Percentiles rank a stretch among this genome's conserved stretches.
Conservation (phyloP, 345 rosid genomes). For the Linum tenue region DNA sequence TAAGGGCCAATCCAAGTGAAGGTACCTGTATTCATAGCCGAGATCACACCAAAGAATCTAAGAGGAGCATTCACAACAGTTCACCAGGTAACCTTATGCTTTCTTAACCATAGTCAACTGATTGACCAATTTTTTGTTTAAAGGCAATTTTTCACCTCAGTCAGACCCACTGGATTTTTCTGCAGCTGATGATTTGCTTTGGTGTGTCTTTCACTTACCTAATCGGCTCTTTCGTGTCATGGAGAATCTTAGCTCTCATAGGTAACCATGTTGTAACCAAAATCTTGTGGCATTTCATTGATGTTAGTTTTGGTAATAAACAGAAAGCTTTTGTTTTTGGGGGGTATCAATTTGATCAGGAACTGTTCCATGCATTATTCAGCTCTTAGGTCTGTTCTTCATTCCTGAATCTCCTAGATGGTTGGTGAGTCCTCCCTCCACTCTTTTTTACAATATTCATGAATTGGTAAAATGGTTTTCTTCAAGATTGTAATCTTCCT, state of each 20-base stretch:
- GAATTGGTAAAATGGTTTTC: neutral
- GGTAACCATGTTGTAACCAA: conserved; percentile 30
- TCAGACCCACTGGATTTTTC: neutral
- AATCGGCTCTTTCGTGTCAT: conserved; percentile 51
- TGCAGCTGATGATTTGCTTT: conserved; percentile 65
- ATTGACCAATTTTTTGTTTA: neutral
- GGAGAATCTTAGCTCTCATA: conserved; percentile 59
- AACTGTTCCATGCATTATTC: conserved; percentile 31
- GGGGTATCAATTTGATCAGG: conserved; percentile 18
- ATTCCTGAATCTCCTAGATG: conserved; percentile 61
- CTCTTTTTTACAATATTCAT: neutral
- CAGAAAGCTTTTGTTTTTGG: neutral
- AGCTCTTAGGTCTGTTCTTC: conserved; percentile 30
- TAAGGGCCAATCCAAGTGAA: too few species aligned
- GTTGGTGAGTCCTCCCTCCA: conserved; percentile 35
- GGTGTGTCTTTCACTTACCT: conserved; percentile 59
- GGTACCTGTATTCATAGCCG: conserved; percentile 2
- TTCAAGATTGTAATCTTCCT: neutral
- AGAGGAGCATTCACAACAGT: conserved; percentile 35
- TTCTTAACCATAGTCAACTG: too few species aligned
- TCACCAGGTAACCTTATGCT: conserved; percentile 19
- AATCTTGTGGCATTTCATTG: neutral
- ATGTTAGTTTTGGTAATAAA: neutral
- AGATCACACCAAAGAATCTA: conserved; percentile 36
- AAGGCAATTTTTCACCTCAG: neutral